Percentiles rank a stretch among this genome's conserved stretches.
Conservation (phyloP, 2,329 filamentous ascomycete species). For the Lecanicillium sp. region DNA sequence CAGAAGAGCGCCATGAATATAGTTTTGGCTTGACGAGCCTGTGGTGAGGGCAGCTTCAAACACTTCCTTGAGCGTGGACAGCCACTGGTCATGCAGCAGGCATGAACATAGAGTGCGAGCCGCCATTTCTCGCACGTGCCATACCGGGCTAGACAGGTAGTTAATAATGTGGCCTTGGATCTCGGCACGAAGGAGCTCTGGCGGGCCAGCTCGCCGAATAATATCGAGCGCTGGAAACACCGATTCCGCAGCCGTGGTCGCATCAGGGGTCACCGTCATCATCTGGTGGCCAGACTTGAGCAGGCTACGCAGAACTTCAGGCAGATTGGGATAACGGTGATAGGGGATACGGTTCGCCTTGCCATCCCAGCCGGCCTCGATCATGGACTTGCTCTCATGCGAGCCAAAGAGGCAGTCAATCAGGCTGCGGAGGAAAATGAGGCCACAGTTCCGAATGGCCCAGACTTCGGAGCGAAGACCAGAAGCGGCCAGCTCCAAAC, state of each 20-base stretch:
- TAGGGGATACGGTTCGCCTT: slow-evolving; percentile 60
- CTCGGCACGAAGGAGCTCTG: slow-evolving; percentile 43
- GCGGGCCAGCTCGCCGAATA: slow-evolving; percentile 62
- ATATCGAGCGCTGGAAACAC: slow-evolving; percentile 82
- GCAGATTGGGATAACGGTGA: slow-evolving; percentile 58
- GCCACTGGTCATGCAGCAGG: slow-evolving; percentile 44
- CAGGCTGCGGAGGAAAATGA: slow-evolving; percentile 81
- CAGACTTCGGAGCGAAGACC: slow-evolving; percentile 78
- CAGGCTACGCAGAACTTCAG: slow-evolving; percentile 55
- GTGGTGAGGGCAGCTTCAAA: slow-evolving; percentile 22
- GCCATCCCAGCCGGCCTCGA: slow-evolving; percentile 57
- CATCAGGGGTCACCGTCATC: slow-evolving; percentile 27
- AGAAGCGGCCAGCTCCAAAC: slow-evolving; percentile 70
- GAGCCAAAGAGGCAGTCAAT: slow-evolving; percentile 74
- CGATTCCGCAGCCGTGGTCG: slow-evolving; percentile 49
- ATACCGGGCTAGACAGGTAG: slow-evolving; percentile 62
- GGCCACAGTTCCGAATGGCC: slow-evolving; percentile 89
- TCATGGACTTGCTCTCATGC: slow-evolving; percentile 58
- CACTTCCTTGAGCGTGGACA: slow-evolving; percentile 29
- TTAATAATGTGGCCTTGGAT: slow-evolving; percentile 51
- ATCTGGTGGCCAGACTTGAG: slow-evolving; percentile 45
- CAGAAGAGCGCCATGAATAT: slow-evolving; percentile 51
- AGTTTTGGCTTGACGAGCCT: slow-evolving; percentile 33
- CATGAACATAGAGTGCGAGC: slow-evolving; percentile 64
- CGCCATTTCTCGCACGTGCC: slow-evolving; percentile 77